phyloP scores from a whole-genome alignment of 768 basidiomycete genomes.

The Leucocoprinus sp. region DNA sequence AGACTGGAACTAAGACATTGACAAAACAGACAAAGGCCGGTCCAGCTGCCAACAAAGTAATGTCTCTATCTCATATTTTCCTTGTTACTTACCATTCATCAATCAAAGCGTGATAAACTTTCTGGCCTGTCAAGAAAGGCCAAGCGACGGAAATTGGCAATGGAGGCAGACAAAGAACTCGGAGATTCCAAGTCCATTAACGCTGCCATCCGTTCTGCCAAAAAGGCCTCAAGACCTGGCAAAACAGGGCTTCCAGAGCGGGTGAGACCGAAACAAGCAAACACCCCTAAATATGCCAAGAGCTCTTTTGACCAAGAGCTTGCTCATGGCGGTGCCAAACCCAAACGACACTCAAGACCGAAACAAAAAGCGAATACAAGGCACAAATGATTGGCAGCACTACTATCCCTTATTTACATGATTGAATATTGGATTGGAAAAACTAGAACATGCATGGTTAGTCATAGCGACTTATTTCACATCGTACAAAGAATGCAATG shows the following conservation, averaged over 20 bases:
- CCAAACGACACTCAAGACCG: neutral
- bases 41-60: slow-evolving; percentile 33
- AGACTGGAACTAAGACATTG: slow-evolving; percentile 29
- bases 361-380: slow-evolving; percentile 1
- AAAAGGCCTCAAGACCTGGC: slow-evolving; percentile 62
- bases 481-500: neutral
- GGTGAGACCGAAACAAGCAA: slow-evolving; percentile 23
- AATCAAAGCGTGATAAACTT: slow-evolving; percentile 73
- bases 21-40: slow-evolving; percentile 28
- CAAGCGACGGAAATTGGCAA: slow-evolving; percentile 82
- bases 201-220: slow-evolving; percentile 81
- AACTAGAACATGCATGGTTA: too few species aligned
- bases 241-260: slow-evolving; percentile 57
- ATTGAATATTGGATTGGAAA: too few species aligned
- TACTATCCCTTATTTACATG: neutral
- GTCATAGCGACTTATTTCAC: too few species aligned
- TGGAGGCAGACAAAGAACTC: slow-evolving; percentile 66
- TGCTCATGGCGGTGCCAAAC: slow-evolving; percentile 2
- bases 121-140: slow-evolving; percentile 80
- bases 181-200: slow-evolving; percentile 47
- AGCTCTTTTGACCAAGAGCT: slow-evolving; percentile 51
- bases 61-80: slow-evolving; percentile 9
- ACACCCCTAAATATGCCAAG: slow-evolving; percentile 24
- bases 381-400: neutral
- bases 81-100: slow-evolving; percentile 6